Conservation (phyloP, 805 yeast species). For the Clavispora santaluciae region DNA sequence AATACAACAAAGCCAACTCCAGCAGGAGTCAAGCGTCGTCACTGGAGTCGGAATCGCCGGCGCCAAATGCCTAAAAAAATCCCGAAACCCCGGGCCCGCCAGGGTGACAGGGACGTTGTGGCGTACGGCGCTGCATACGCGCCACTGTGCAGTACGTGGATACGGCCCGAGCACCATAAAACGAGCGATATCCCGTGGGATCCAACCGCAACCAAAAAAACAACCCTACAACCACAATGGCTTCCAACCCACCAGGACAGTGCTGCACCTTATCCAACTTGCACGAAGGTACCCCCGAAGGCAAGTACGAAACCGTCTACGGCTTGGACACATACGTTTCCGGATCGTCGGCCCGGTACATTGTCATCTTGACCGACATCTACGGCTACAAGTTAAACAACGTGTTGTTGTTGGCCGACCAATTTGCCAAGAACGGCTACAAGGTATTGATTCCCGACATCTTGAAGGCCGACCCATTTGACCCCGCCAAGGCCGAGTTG, state of each 20-base stretch:
- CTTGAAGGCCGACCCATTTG: constrained; percentile 41
- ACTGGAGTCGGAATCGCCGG: too few relatives aligned
- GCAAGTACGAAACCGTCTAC: constrained; percentile 34
- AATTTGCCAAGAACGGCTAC: constrained; percentile 57
- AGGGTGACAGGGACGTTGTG: too few relatives aligned
- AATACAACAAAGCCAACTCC: too few relatives aligned
- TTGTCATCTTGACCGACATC: constrained; percentile 68
- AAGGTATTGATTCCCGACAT: constrained; percentile 75
- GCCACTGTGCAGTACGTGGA: too few relatives aligned
- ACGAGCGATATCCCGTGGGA: too few relatives aligned
- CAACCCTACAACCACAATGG: constrained; percentile 19
- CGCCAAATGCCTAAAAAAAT: too few relatives aligned
- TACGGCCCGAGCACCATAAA: too few relatives aligned
- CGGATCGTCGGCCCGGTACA: constrained; percentile 38
- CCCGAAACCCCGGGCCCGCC: too few relatives aligned
- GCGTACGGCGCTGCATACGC: too few relatives aligned
- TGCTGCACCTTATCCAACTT: constrained; percentile 42
- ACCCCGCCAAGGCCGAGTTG: constrained; percentile 10
- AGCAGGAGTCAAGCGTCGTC: too few relatives aligned
- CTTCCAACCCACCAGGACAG: constrained; percentile 48
- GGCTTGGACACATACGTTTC: constrained; percentile 37
- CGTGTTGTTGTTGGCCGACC: constrained; percentile 57
- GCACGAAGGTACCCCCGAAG: constrained; percentile 51
- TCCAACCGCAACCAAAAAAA: too few relatives aligned
- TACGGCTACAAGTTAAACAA: constrained; percentile 60